A percentile compares a stretch with the other conserved stretches of the same genome.
Conservation (phyloP, 1,284 basidiomycete genomes). For the Apiotrichum gamsii region DNA sequence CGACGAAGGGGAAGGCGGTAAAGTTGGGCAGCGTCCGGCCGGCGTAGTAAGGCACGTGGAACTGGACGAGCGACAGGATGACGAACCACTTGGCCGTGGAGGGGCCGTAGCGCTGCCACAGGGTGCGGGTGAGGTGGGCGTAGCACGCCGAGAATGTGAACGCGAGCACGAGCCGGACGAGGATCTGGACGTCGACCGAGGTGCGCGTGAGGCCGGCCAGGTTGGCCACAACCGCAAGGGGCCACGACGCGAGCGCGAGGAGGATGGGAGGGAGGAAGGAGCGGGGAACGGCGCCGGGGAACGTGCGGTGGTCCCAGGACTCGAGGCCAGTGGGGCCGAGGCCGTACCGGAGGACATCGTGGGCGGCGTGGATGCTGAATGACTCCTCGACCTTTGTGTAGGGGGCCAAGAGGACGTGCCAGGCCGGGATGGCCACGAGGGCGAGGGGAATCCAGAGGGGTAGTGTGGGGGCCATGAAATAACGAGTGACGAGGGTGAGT, state of each 20-base stretch:
- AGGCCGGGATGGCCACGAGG: constrained; percentile 55
- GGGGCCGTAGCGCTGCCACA: constrained; percentile 60
- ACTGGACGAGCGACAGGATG: constrained; percentile 69
- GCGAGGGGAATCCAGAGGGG: constrained; percentile 49
- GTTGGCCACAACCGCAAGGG: constrained; percentile 12
- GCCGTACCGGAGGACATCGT: constrained; percentile 74
- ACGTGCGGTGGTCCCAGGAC: constrained; percentile 83
- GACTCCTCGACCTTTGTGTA: constrained; percentile 97
- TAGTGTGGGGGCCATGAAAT: no score
- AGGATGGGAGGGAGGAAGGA: constrained; percentile 62
- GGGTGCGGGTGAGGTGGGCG: constrained; percentile 58
- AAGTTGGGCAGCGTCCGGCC: constrained; percentile 90
- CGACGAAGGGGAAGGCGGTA: constrained; percentile 65
- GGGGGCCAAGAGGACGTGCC: constrained; percentile 69
- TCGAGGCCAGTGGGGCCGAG: constrained; percentile 30
- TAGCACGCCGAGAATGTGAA: constrained; percentile 57
- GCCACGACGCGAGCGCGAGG: constrained; percentile 31
- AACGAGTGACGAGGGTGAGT: no score
- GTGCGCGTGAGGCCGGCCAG: constrained; percentile 12
- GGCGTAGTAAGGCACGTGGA: constrained; percentile 90
- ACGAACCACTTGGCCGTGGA: constrained; percentile 58
- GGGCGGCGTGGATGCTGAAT: constrained; percentile 86
- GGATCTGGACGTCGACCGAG: constrained; percentile 55
- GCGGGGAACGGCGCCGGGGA: constrained; percentile 83
- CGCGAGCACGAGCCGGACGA: constrained; percentile 69